Evolutionary conservation across 2,329 filamentous ascomycete species (phyloP).

Genomic region (Trichoderma koningiopsis): DNA sequence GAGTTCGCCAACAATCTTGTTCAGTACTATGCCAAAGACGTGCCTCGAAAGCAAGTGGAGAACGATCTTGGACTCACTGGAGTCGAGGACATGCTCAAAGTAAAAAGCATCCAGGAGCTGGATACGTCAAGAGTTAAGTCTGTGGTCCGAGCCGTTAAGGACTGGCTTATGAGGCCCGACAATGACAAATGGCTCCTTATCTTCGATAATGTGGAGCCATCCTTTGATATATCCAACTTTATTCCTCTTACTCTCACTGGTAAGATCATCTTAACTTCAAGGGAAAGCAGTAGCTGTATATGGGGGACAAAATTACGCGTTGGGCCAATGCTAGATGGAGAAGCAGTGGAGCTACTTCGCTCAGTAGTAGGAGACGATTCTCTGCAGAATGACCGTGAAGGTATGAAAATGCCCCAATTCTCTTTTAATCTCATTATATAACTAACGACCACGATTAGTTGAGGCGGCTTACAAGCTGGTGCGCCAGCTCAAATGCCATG

Average conservation of each 20-base stretch:
- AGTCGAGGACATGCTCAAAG: slow-evolving; percentile 33
- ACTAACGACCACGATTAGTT: slow-evolving; percentile 21
- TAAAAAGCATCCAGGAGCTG: slow-evolving; percentile 31
- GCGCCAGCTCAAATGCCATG: slow-evolving; percentile 29
- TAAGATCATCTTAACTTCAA: slow-evolving; percentile 33
- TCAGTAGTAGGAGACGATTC: slow-evolving; percentile 22
- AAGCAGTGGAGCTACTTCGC: slow-evolving; percentile 30
- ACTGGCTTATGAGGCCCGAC: slow-evolving; percentile 34
- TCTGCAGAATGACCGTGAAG: slow-evolving; percentile 21
- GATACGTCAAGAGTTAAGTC: slow-evolving; percentile 31
- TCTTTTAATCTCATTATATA: background rate
- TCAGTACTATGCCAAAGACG: slow-evolving; percentile 30
- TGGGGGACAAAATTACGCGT: slow-evolving; percentile 32
- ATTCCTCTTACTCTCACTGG: slow-evolving; percentile 33
- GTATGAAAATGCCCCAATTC: slow-evolving; percentile 10
- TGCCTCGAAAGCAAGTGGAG: slow-evolving; percentile 28
- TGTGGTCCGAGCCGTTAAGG: slow-evolving; percentile 33
- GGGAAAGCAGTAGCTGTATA: slow-evolving; percentile 30
- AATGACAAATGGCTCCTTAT: slow-evolving; percentile 34
- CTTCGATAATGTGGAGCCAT: slow-evolving; percentile 33
- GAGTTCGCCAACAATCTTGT: slow-evolving; percentile 32
- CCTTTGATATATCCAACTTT: slow-evolving; percentile 34
- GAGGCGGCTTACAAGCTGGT: slow-evolving; percentile 29
- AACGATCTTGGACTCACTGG: slow-evolving; percentile 33
- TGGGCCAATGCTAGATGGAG: slow-evolving; percentile 29